Conservation (phyloP, 345 rosid genomes). For the Mallotus nudiflorus region DNA sequence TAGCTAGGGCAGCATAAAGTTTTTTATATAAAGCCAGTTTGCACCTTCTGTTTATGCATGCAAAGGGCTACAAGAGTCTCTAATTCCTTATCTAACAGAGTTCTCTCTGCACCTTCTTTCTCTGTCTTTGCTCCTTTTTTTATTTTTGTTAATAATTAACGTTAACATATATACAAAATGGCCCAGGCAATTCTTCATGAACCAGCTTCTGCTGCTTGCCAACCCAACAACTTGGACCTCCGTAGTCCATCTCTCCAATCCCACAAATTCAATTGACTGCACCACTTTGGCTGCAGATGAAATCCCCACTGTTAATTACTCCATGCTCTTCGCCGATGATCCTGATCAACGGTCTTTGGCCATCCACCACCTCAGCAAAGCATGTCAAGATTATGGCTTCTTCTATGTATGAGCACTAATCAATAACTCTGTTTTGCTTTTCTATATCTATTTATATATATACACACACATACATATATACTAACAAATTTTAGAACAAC, state of each 20-base stretch:
- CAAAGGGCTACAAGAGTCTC: no score
- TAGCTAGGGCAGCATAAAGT: no score
- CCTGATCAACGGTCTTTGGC: constrained; percentile 17
- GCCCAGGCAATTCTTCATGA: not conserved
- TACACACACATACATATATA: no score
- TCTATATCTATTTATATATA: not conserved
- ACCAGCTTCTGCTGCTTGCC: no score
- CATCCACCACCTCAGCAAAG: constrained; percentile 22
- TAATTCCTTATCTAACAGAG: no score
- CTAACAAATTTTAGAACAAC: no score
- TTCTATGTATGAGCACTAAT: constrained; percentile 28
- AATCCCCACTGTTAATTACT: constrained; percentile 37
- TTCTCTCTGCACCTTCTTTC: no score
- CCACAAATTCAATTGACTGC: no score
- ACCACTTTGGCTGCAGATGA: constrained; percentile 1
- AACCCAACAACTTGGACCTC: not conserved
- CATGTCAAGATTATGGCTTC: constrained; percentile 32
- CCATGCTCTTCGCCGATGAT: constrained; percentile 27
- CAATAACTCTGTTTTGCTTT: not conserved
- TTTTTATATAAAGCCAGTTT: no score
- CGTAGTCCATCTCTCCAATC: not conserved
- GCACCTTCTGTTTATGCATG: no score
- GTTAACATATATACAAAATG: not conserved
- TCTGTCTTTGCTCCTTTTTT: no score
- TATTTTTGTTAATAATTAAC: not conserved